Conservation (phyloP, 148 eudicot genomes). For the Polygonum aviculare region DNA sequence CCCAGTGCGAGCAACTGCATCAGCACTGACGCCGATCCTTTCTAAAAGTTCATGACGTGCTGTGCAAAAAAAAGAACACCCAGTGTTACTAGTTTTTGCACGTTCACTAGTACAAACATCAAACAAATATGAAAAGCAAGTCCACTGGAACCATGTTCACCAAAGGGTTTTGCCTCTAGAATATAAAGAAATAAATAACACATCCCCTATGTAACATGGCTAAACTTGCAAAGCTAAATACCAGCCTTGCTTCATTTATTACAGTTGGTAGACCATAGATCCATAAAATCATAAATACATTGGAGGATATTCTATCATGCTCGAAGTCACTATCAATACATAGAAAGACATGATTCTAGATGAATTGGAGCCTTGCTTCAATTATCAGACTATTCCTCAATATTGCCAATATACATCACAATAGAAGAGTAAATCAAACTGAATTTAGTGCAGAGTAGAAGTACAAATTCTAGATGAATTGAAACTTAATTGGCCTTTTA, state of each 20-base stretch:
- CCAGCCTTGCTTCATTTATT: background rate
- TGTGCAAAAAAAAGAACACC: constrained; percentile 11
- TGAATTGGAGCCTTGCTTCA: too few relatives aligned
- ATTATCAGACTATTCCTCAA: background rate
- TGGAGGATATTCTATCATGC: background rate
- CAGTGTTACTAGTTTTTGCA: background rate
- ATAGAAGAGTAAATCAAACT: background rate
- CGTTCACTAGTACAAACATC: background rate
- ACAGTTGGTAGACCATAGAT: background rate
- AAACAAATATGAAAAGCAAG: background rate
- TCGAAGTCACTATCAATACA: too few relatives aligned
- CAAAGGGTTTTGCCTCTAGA: background rate
- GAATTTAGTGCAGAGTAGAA: background rate
- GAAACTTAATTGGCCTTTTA: background rate
- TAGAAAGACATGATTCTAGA: background rate
- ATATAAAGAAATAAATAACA: too few relatives aligned
- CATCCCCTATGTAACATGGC: too few relatives aligned
- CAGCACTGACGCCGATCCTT: constrained; percentile 62
- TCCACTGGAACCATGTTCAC: background rate
- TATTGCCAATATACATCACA: background rate
- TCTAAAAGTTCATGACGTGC: constrained; percentile 75
- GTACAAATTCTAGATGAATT: background rate
- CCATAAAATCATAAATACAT: background rate
- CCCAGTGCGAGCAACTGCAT: constrained; percentile 72
- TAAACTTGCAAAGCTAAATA: background rate